These are phyloP conservation scores for Ustilago tritici DNA, from an alignment of 1,284 basidiomycete species.

Conservation along the genomic window DNA sequence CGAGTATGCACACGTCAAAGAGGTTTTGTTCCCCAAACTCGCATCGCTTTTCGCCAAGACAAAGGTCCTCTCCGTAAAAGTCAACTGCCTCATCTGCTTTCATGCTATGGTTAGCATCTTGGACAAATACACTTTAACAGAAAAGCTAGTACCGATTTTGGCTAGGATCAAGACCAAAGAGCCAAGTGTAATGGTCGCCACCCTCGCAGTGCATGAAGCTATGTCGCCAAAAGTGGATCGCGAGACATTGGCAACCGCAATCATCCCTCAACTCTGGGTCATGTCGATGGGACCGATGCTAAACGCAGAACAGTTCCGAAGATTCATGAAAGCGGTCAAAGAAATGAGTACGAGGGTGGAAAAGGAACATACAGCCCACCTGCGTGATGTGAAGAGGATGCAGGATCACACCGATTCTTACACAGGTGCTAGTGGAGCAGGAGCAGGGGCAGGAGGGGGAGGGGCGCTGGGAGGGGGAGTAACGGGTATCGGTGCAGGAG, in stretches of 20 bases:
- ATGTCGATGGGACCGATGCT: constrained; percentile 73
- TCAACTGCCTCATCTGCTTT: constrained; percentile 88
- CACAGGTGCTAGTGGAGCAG: constrained; percentile 8
- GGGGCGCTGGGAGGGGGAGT: constrained; percentile 33
- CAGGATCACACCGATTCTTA: constrained; percentile 64
- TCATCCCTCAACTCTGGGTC: constrained; percentile 66
- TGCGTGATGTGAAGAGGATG: constrained; percentile 56
- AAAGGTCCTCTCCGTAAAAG: constrained; percentile 76
- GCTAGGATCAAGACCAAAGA: constrained; percentile 92
- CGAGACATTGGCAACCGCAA: constrained; percentile 86
- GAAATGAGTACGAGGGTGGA: constrained; percentile 80
- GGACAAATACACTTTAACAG: constrained; percentile 83
- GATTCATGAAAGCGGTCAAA: constrained; percentile 70
- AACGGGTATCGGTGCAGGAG: constrained; percentile 48
- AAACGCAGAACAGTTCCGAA: constrained; percentile 87
- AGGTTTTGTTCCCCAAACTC: constrained; percentile 65
- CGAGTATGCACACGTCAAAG: constrained; percentile 73
- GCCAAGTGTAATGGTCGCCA: constrained; percentile 75
- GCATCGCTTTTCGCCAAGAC: constrained; percentile 65
- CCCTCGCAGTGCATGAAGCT: constrained; percentile 91
- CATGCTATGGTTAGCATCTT: constrained; percentile 90
- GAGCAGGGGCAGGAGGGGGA: background rate
- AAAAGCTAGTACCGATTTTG: constrained; percentile 91
- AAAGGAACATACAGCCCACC: constrained; percentile 77
- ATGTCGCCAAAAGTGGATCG: constrained; percentile 96